These are phyloP conservation scores for Pseudopyricularia cyperi DNA, from an alignment of 2,329 filamentous ascomycete genomes.

Conservation along the genomic window DNA sequence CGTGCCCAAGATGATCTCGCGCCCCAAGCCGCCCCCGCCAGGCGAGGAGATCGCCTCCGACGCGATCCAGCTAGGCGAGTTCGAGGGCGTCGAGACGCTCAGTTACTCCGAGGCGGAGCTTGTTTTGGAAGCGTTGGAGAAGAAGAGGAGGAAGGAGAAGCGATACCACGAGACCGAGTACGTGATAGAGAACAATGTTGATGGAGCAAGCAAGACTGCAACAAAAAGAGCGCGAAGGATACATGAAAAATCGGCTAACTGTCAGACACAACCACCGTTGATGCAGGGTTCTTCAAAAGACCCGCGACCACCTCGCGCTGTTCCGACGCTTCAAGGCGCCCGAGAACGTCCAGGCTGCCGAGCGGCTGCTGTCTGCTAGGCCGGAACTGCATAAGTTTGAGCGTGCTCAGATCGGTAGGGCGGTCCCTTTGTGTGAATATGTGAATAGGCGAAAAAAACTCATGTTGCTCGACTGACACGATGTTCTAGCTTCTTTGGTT, in stretches of 20 bases:
- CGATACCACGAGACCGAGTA: slow-evolving; percentile 82
- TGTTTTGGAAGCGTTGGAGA: slow-evolving; percentile 79
- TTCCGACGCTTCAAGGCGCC: slow-evolving; percentile 95
- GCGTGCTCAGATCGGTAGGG: slow-evolving; percentile 61
- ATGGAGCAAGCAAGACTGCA: background rate
- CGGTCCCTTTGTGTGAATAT: background rate
- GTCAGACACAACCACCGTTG: background rate
- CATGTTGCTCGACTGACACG: background rate
- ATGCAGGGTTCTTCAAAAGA: slow-evolving; percentile 65
- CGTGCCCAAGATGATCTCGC: slow-evolving; percentile 31
- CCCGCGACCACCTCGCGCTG: slow-evolving; percentile 81
- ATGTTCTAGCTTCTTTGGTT: slow-evolving; percentile 62
- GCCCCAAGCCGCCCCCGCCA: slow-evolving; percentile 53
- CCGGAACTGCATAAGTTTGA: slow-evolving; percentile 83
- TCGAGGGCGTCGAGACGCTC: slow-evolving; percentile 80
- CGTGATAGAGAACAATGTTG: slow-evolving; percentile 6
- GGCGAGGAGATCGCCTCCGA: slow-evolving; percentile 81
- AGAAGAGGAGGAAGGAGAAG: slow-evolving; percentile 64
- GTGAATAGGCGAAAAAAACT: background rate
- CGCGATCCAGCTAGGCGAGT: slow-evolving; percentile 80
- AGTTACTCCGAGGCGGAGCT: slow-evolving; percentile 86
- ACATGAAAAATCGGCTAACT: background rate
- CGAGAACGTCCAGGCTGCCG: slow-evolving; percentile 89
- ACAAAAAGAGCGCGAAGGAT: background rate
- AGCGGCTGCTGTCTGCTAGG: slow-evolving; percentile 69